Evolutionary conservation across 2,329 filamentous ascomycete genomes (phyloP).

Genomic region (Cladosporium austrohemisphaericum): DNA sequence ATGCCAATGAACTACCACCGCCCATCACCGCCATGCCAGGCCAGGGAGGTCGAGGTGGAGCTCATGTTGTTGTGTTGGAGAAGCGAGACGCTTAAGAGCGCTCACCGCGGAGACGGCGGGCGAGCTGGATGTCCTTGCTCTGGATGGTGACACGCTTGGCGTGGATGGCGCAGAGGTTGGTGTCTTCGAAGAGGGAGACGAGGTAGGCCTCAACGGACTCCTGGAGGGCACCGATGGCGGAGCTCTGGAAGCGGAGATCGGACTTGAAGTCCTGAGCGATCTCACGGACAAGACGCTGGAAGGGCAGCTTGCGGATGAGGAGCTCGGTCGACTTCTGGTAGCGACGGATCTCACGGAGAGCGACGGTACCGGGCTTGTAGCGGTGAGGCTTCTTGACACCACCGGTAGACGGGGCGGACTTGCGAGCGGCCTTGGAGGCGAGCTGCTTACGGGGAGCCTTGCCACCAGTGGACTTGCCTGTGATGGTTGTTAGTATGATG

Average conservation of each 20-base stretch:
- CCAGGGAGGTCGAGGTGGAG: slow-evolving; percentile 30
- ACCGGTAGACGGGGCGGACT: slow-evolving; percentile 94
- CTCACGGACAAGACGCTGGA: slow-evolving; percentile 74
- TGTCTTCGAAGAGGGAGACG: slow-evolving; percentile 93
- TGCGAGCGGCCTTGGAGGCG: slow-evolving; percentile 97
- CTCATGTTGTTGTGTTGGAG: slow-evolving; percentile 23
- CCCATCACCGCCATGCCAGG: slow-evolving; percentile 30
- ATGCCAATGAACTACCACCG: slow-evolving; percentile 24
- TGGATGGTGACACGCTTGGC: slow-evolving; percentile 89
- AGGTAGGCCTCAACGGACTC: slow-evolving; percentile 96
- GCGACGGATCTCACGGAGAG: slow-evolving; percentile 83
- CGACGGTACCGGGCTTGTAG: slow-evolving; percentile 64
- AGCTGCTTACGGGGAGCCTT: slow-evolving; percentile 88
- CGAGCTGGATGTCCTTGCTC: slow-evolving; percentile 95
- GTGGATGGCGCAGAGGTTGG: slow-evolving; percentile 93
- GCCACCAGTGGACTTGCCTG: slow-evolving; percentile 71
- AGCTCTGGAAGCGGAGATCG: slow-evolving; percentile 91
- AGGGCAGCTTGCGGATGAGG: slow-evolving; percentile 74
- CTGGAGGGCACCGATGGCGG: slow-evolving; percentile 87
- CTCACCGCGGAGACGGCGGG: slow-evolving; percentile 56
- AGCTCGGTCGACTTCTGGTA: slow-evolving; percentile 90
- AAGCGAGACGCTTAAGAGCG: slow-evolving; percentile 43
- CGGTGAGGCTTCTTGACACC: slow-evolving; percentile 56
- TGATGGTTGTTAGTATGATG: slow-evolving; percentile 34
- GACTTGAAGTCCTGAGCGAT: slow-evolving; percentile 62